Evolutionary conservation across 441 rosid species (phyloP), one percentile per base, ranked within the genome.

Genomic region (Euphorbia schlechtendalii): DNA sequence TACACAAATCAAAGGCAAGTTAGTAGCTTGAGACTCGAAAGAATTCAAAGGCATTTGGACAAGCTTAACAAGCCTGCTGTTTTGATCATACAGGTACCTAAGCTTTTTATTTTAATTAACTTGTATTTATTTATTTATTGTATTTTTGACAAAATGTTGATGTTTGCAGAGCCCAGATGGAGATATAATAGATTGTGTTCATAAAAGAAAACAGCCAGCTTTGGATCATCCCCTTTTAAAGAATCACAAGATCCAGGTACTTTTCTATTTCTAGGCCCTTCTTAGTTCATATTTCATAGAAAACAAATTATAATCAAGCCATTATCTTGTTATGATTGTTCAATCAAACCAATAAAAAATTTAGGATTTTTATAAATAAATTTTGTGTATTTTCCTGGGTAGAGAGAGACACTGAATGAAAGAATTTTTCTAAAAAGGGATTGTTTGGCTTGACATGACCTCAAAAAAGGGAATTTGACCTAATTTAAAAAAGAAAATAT

Each of bases 221-320:
- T 83, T 93, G 65, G 99, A 90, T 77, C 99, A 93, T 66, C 96
- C 99, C 66, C 90, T 74, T 71, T 82, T 93, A 66, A 86, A 82
- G 77, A 90, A 88, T 73, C 99, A 93, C 86, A 90, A 87, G 82
- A 86, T 93, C 68, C 99, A 90, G 97, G 99, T 93, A 27, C 40
- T 0, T 56, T 28, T 56, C 11, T 9, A 20, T 4, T 8, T 20
- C 17, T 0, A 12, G 21, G 17, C 13, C 0, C 45, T 70, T 2
- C 28, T 46, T 22, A 9, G 6, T 32, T 32, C 6, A 6, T 32
- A 32, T 32, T 32, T 32, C 34, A 13, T 3, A 38, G 8, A 38
- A 38, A 38, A 38, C 1, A 6, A 32, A 32, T 32, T 32, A 3
- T 32, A 32, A 32, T 8, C 1, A 38, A 38, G 6, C 41, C 11